Conservation (phyloP, 1,284 basidiomycete species). For the Stereum hirsutum region DNA sequence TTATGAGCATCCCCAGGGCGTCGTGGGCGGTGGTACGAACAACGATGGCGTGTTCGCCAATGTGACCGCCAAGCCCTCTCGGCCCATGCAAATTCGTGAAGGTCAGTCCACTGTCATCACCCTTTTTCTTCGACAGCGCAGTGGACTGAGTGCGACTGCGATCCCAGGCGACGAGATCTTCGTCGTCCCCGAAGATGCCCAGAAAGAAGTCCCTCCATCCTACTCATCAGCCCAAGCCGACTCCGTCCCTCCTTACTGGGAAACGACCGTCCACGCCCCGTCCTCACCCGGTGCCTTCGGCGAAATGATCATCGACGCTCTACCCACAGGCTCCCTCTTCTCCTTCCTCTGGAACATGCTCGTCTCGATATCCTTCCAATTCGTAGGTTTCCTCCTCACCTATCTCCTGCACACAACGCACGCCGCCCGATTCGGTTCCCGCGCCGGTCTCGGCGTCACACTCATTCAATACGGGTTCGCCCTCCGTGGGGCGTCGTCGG, state of each 20-base stretch:
- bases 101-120: constrained; percentile 30
- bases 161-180: constrained; percentile 58
- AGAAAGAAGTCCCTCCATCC: constrained; percentile 78
- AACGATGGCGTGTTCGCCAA: constrained; percentile 98
- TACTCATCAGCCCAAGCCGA: constrained; percentile 92
- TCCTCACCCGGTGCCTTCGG: constrained; percentile 40
- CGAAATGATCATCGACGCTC: constrained; percentile 67
- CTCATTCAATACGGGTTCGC: constrained; percentile 92
- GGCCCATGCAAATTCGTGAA: constrained; percentile 48
- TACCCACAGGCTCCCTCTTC: constrained; percentile 76
- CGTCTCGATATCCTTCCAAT: constrained; percentile 94
- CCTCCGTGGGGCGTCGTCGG: too few relatives aligned
- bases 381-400: constrained; percentile 92
- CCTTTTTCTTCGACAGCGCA: neutral
- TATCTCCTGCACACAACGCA: constrained; percentile 94
- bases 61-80: constrained; percentile 83
- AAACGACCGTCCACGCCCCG: constrained; percentile 88
- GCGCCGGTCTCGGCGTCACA: constrained; percentile 91
- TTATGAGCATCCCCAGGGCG: constrained; percentile 34
- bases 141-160: neutral
- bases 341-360: constrained; percentile 91
- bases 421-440: constrained; percentile 89
- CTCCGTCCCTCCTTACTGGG: constrained; percentile 96
- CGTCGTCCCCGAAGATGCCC: constrained; percentile 71
- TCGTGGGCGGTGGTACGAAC: constrained; percentile 64